Base-by-base conservation (phyloP, 2,329 filamentous ascomycete genomes). In the Aspergillus versicolor region DNA sequence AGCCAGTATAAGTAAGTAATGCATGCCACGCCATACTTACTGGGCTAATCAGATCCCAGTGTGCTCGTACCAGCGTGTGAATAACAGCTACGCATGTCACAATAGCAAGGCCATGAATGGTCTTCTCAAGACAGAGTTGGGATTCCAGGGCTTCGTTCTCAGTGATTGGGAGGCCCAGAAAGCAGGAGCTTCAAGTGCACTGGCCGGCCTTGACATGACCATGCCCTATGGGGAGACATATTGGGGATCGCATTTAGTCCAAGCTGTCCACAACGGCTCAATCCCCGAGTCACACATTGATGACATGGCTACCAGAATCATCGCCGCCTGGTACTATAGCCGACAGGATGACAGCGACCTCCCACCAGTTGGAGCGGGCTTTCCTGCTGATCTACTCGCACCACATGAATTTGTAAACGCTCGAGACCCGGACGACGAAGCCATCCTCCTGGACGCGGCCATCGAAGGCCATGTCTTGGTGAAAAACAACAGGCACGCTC, bases 81-180 rank as follows among this genome's bases (percentile, higher is more conserved):
- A 95, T 78, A 91, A 91, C 74, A 90, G 86, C 5, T 91, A 92
- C 62, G 82, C 74, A 19, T 93, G 90, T 73, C 88, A 93, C 67
- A 93, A 94, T 77, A 89, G 86, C 48, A 87, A 90, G 69, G 76
- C 88, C 5, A 76, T 91, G 60, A 94, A 94, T 70, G 86, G 87
- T 45, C 73, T 93, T 9, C 78, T 94, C 63, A 94, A 93, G 77
- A 83, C 84, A 27, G 90, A 94, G 71, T 80, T 92, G 0, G 89
- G 88, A 43, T 93, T 92, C 75, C 88, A 67, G 24, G 66, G 90
- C 0, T 91, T 91, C 65, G 83, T 93, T 51, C 85, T 91, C 81
- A 85, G 84, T 15, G 91, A 95, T 70, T 94, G 90, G 89, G 78
- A 82, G 63, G 90, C 88, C 5, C 88, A 91, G 66, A 88, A 93